These are phyloP conservation scores for Diplodia intermedia DNA, from an alignment of 2,329 filamentous ascomycete species.

Conservation along the genomic window DNA sequence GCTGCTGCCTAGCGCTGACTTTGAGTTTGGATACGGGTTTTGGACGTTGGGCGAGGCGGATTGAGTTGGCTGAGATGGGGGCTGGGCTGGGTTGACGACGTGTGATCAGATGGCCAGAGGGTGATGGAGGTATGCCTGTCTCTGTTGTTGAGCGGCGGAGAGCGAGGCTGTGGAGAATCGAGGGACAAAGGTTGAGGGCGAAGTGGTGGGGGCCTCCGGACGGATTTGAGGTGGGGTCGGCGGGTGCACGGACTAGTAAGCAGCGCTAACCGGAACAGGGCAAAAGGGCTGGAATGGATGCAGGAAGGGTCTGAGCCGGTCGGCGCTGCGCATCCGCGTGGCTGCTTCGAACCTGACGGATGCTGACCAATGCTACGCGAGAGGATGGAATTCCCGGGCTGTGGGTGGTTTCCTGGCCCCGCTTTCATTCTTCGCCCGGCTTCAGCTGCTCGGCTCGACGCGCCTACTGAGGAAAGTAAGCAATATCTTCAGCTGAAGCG, in stretches of 20 bases:
- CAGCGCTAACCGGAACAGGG: neutral
- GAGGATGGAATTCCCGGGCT: neutral
- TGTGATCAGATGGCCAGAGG: no score
- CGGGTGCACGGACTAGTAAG: slow-evolving; percentile 4
- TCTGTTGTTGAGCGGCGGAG: neutral
- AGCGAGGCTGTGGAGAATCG: neutral
- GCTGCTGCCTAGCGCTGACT: neutral
- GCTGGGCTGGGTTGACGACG: no score
- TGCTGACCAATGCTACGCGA: neutral
- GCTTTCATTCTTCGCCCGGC: neutral
- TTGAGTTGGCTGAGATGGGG: no score
- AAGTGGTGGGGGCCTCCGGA: neutral
- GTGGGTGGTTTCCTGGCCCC: neutral
- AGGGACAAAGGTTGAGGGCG: neutral
- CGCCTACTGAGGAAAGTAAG: neutral
- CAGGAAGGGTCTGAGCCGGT: neutral
- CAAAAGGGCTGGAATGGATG: slow-evolving; percentile 6
- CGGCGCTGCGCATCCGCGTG: neutral
- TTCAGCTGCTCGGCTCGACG: neutral
- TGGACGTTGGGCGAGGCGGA: no score
- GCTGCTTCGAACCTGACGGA: neutral
- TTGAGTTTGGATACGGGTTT: no score
- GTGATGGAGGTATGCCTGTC: neutral
- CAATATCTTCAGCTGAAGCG: neutral
- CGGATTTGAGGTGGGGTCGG: neutral